Evolutionary conservation across 2,329 filamentous ascomycete genomes (phyloP).

Genomic region (Nothopassalora personata): DNA sequence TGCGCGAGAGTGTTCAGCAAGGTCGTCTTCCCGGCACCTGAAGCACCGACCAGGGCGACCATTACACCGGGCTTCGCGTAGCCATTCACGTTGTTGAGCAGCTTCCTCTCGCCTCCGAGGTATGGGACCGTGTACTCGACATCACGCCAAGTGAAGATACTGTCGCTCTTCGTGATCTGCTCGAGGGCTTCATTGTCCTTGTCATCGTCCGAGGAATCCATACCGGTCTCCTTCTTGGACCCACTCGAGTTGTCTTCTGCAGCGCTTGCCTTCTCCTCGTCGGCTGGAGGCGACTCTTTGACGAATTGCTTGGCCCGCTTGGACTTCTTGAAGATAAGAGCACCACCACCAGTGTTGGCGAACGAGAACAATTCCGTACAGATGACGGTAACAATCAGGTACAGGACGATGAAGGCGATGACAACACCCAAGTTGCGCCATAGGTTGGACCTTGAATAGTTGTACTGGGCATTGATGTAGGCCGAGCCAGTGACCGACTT

Average conservation of each 20-base stretch:
- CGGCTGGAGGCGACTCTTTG: slow-evolving; percentile 42
- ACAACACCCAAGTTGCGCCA: slow-evolving; percentile 75
- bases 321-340: slow-evolving; percentile 66
- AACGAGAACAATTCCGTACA: slow-evolving; percentile 66
- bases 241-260: slow-evolving; percentile 31
- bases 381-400: slow-evolving; percentile 64
- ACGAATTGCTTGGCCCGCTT: slow-evolving; percentile 53
- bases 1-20: slow-evolving; percentile 73
- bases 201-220: slow-evolving; percentile 27
- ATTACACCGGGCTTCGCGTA: slow-evolving; percentile 76
- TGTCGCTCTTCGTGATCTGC: slow-evolving; percentile 53
- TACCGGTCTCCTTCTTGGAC: slow-evolving; percentile 26
- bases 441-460: slow-evolving; percentile 53
- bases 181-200: slow-evolving; percentile 41
- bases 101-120: slow-evolving; percentile 55
- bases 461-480: slow-evolving; percentile 53
- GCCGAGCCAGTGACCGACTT: slow-evolving; percentile 48
- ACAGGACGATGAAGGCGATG: slow-evolving; percentile 69
- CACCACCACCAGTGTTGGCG: slow-evolving; percentile 57
- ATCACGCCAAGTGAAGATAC: slow-evolving; percentile 66
- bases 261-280: slow-evolving; percentile 53
- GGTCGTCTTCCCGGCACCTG: slow-evolving; percentile 78
- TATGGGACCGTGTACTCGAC: slow-evolving; percentile 69
- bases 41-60: slow-evolving; percentile 76
- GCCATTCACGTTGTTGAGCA: slow-evolving; percentile 66